Conservation (phyloP, 2,329 filamentous ascomycete genomes). For the Calcarisporium arbuscula region DNA sequence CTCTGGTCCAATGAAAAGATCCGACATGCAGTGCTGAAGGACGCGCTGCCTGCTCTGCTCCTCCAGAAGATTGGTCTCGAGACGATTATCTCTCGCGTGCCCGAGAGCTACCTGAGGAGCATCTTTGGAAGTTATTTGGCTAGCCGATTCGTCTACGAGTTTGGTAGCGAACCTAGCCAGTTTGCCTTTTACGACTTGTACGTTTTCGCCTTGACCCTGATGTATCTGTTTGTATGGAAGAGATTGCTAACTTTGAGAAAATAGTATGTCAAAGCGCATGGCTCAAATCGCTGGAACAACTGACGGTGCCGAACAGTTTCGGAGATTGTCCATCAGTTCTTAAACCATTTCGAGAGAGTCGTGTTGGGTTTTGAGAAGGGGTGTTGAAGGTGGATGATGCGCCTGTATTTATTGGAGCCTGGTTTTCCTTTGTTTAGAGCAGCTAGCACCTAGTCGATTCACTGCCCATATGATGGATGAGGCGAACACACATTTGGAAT, state of each 20-base stretch:
- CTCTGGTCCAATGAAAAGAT: constrained; percentile 81
- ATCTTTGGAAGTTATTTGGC: constrained; percentile 97
- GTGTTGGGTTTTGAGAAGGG: too few species aligned
- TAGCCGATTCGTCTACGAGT: constrained; percentile 92
- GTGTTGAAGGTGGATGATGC: too few species aligned
- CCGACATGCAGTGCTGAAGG: constrained; percentile 68
- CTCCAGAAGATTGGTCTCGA: constrained; percentile 87
- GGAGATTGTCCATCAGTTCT: constrained; percentile 20
- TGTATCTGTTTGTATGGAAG: too few species aligned
- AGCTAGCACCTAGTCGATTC: too few species aligned
- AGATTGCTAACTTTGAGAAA: background rate
- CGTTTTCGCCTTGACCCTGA: too few species aligned
- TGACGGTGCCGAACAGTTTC: constrained; percentile 19
- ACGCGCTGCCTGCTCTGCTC: constrained; percentile 80
- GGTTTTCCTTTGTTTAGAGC: too few species aligned
- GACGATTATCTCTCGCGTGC: constrained; percentile 78
- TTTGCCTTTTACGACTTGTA: constrained; percentile 99
- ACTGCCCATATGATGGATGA: too few species aligned
- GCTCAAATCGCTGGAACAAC: constrained; percentile 31
- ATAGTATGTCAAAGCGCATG: constrained; percentile 61
- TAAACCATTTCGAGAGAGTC: too few species aligned
- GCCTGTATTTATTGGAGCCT: too few species aligned
- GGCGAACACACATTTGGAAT: too few species aligned
- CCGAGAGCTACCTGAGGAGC: constrained; percentile 83
- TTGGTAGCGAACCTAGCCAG: constrained; percentile 85